Evolutionary conservation across 2,329 filamentous ascomycete species (phyloP), one percentile per base, ranked within the genome.

Genomic region (Juglanconis oblonga): DNA sequence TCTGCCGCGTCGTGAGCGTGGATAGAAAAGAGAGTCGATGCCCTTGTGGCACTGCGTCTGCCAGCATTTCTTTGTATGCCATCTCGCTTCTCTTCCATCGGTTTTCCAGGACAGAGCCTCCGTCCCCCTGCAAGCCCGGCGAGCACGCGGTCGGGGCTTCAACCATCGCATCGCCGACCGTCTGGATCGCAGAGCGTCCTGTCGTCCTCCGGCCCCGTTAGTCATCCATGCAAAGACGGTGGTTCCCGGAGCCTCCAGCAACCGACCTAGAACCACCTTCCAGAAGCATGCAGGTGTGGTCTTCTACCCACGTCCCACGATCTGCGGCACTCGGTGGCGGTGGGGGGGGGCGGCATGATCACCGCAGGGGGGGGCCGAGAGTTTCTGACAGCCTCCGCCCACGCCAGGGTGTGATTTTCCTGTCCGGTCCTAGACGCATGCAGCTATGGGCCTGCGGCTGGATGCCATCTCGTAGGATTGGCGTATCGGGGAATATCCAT

Each of bases 201-300:
- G 44, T 54, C 44, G 11, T 58, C 42, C 17, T 45, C 40, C 11
- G 44, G 29, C 50, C 50, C 33, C 10, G 42, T 53, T 24, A 50
- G 29, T 32, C 31, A 24, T 35, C 14, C 40, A 52, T 58, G 56
- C 51, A 58, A 42, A 51, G 5, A 32, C 57, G 57, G 57, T 53
- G 51, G 14, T 54, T 54, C 35, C 57, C 52, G 50, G 57, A 17
- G 32, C 24, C 13, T 29, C 24, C 33, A 54, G 47, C 33, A 48
- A 48, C 57, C 50, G 44, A 49, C 31, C 44, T 49, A 53, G 51
- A 50, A 40, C 57, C 57, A 58, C 57, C 57, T 58, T 58, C 57
- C 57, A 58, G 57, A 58, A 58, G 50, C 44, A 58, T 58, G 57
- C 51, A 58, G 51, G 57, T 44, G 57, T 38, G 55, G 50, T 38